A percentile compares a stretch with the other conserved stretches of the same genome.
Conservation (phyloP, 129 eudicot genomes). For the Dittrichia graveolens region DNA sequence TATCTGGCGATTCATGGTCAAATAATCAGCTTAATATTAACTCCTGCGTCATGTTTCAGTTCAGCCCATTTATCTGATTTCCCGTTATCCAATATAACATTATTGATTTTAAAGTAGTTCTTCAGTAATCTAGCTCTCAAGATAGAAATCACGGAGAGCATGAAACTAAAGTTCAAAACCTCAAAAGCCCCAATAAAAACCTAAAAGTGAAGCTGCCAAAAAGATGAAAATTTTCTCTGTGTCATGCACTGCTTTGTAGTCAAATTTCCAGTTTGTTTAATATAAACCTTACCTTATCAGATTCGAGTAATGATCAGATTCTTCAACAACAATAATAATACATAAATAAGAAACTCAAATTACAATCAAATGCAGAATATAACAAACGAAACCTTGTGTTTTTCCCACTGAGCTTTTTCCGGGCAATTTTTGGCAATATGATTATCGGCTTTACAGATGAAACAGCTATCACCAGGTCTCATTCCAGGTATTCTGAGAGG, state of each 20-base stretch:
- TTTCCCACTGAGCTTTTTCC: constrained; percentile 87
- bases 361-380: neutral
- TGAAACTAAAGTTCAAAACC: neutral
- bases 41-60: too few relatives aligned
- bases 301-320: neutral
- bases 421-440: constrained; percentile 97
- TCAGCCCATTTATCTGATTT: too few relatives aligned
- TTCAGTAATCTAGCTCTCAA: neutral
- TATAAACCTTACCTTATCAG: constrained; percentile 19
- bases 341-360: neutral
- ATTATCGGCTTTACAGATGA: constrained; percentile 70
- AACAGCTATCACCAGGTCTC: constrained; percentile 98
- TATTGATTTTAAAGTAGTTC: neutral
- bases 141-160: too few relatives aligned
- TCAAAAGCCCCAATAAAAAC: neutral
- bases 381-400: constrained; percentile 66
- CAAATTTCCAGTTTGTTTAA: neutral
- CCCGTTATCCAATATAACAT: too few relatives aligned
- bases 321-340: neutral
- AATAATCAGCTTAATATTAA: too few relatives aligned
- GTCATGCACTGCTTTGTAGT: too few relatives aligned
- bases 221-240: neutral
- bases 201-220: neutral
- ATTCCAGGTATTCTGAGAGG: constrained; percentile 92
- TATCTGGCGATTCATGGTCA: too few relatives aligned